phyloP scores from a whole-genome alignment of 2,329 filamentous ascomycete genomes.

The Phialophora verrucosa region DNA sequence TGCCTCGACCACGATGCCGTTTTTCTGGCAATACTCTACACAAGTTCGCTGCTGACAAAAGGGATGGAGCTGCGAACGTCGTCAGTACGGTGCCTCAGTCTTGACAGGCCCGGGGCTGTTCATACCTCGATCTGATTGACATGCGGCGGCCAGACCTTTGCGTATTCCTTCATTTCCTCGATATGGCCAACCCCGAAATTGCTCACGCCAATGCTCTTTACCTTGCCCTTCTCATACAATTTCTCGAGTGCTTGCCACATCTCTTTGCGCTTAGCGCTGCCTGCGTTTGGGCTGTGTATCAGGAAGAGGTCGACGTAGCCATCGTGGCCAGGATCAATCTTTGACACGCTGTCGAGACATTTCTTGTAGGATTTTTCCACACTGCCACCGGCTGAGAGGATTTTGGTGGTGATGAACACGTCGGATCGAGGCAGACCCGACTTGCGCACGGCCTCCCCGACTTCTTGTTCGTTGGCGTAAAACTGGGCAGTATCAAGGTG shows the following conservation, averaged over 20 bases:
- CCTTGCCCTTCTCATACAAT: conserved; percentile 63
- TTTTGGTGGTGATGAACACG: conserved; percentile 74
- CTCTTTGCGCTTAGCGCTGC: conserved; percentile 61
- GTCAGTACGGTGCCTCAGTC: neutral
- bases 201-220: conserved; percentile 72
- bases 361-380: conserved; percentile 65
- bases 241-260: conserved; percentile 72
- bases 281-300: conserved; percentile 68
- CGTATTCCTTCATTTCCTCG: conserved; percentile 70
- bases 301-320: conserved; percentile 75
- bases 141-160: conserved; percentile 71
- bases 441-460: conserved; percentile 66
- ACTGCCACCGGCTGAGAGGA: conserved; percentile 60
- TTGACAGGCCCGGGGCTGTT: neutral
- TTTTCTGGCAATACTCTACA: conserved; percentile 60
- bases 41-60: conserved; percentile 71
- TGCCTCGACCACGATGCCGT: conserved; percentile 60
- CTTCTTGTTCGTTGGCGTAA: conserved; percentile 72
- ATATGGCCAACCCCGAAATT: conserved; percentile 73
- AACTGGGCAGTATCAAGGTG: conserved; percentile 68
- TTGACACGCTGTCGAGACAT: conserved; percentile 66
- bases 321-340: conserved; percentile 59
- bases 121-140: conserved; percentile 75
- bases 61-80: conserved; percentile 65
- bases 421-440: conserved; percentile 63